Percentiles rank a stretch among this genome's conserved stretches.
These are phyloP conservation scores for Hypoxylon fuscum DNA, from an alignment of 495 filamentous ascomycete genomes.

Conservation along the genomic window DNA sequence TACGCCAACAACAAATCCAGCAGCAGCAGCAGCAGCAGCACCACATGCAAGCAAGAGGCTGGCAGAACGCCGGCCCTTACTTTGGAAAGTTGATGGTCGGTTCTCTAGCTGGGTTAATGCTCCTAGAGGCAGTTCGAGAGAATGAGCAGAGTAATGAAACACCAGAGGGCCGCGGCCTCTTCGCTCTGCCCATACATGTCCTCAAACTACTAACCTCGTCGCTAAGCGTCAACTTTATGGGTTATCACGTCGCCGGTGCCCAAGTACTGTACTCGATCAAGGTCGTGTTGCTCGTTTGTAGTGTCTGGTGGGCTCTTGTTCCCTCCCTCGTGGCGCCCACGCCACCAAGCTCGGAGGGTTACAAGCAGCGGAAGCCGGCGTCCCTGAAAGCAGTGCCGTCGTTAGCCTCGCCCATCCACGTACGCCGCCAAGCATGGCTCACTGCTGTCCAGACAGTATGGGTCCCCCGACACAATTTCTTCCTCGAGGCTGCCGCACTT, in stretches of 20 bases:
- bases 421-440: conserved; percentile 89
- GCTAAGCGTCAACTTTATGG: conserved; percentile 56
- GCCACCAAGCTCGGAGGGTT: conserved; percentile 52
- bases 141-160: conserved; percentile 64
- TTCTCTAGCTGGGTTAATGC: conserved; percentile 88
- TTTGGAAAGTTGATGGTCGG: conserved; percentile 88
- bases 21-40: conserved; percentile 57
- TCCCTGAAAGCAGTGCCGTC: conserved; percentile 67
- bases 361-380: conserved; percentile 46
- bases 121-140: conserved; percentile 77
- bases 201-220: conserved; percentile 54
- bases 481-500: conserved; percentile 84
- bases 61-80: conserved; percentile 57
- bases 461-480: conserved; percentile 87
- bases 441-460: conserved; percentile 94
- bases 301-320: conserved; percentile 72
- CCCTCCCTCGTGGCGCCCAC: conserved; percentile 69
- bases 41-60: conserved; percentile 50
- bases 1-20: conserved; percentile 59
- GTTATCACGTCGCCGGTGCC: conserved; percentile 53
- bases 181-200: conserved; percentile 69
- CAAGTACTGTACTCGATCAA: conserved; percentile 62
- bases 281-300: conserved; percentile 68
- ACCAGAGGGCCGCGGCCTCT: conserved; percentile 73
- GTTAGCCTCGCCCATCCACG: conserved; percentile 82